Evolutionary conservation across 1,284 basidiomycete genomes (phyloP), one percentile per base, ranked within the genome.

Genomic region (Malassezia equina): DNA sequence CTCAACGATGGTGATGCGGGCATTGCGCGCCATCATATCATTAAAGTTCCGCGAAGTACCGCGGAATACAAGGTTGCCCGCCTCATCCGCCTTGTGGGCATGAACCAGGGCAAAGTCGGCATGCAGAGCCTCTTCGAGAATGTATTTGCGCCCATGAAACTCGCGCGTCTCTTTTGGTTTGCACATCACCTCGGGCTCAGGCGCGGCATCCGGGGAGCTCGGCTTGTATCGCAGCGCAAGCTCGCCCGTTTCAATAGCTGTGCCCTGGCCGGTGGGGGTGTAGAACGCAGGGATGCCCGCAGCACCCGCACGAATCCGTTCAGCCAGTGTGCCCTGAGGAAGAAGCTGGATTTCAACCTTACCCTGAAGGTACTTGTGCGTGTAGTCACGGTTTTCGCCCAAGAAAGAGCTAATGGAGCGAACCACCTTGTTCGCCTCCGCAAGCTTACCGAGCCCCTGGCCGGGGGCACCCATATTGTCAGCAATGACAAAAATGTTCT

Each of bases 251-350:
- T 78, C 71, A 0, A 78, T 72, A 7, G 70, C 68, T 0, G 77
- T 78, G 8, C 76, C 76, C 55, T 62, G 64, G 1, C 91, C 93
- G 2, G 90, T 94, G 4, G 90, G 88, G 4, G 90, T 96, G 78
- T 81, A 98, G 79, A 98, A 91, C 9, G 88, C 91, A 6, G 93
- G 93, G 65, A 94, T 91, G 53, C 93, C 93, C 21, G 89, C 88
- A 3, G 87, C 91, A 55, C 89, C 89, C 4, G 91, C 86, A 29
- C 91, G 83, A 59, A 94, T 80, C 59, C 90, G 84, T 73, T 94
- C 93, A 17, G 86, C 86, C 27, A 98, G 83, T 11, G 89, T 91
- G 7, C 72, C 72, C 55, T 74, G 72, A 2, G 72, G 72, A 7
- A 67, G 63, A 3, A 75, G 55, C 52, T 73, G 61, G 39, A 75